Evolutionary conservation across 2,329 filamentous ascomycete genomes (phyloP), one percentile per base, ranked within the genome.

Genomic region (Aureobasidium sp.): DNA sequence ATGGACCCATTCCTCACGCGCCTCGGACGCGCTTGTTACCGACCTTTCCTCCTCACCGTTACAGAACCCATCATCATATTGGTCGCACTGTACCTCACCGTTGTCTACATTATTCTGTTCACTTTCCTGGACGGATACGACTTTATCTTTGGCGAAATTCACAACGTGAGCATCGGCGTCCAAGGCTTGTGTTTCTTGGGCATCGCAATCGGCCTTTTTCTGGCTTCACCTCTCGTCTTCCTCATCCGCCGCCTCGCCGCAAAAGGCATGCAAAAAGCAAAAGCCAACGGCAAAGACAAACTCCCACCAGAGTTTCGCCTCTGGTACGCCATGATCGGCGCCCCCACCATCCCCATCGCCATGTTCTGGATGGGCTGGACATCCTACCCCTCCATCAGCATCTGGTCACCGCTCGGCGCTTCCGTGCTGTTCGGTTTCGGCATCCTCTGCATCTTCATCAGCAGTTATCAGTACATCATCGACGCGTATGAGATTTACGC

Each of bases 311-410:
- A 85, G 62, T 79, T 81, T 42, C 75, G 82, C 6, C 71, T 85
- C 0, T 83, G 78, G 74, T 82, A 77, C 53, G 75, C 76, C 2
- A 84, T 85, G 70, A 71, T 82, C 4, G 77, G 77, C 1, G 77
- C 79, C 0, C 77, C 80, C 0, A 70, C 76, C 0, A 75, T 85
- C 1, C 81, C 82, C 0, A 71, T 83, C 34, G 75, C 73, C 1
- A 72, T 85, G 2, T 83, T 85, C 69, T 85, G 82, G 82, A 80
- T 85, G 71, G 82, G 77, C 0, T 85, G 82, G 82, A 83, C 79
- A 0, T 73, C 75, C 39, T 74, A 76, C 61, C 65, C 67, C 17
- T 62, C 66, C 61, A 77, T 83, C 27, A 79, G 77, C 9, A 77
- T 80, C 65, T 84, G 81, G 80, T 79, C 76, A 20, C 78, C 79